phyloP scores from a whole-genome alignment of 176 grass and related monocot genomes.

The bread wheat (Triticum aestivum) region DNA sequence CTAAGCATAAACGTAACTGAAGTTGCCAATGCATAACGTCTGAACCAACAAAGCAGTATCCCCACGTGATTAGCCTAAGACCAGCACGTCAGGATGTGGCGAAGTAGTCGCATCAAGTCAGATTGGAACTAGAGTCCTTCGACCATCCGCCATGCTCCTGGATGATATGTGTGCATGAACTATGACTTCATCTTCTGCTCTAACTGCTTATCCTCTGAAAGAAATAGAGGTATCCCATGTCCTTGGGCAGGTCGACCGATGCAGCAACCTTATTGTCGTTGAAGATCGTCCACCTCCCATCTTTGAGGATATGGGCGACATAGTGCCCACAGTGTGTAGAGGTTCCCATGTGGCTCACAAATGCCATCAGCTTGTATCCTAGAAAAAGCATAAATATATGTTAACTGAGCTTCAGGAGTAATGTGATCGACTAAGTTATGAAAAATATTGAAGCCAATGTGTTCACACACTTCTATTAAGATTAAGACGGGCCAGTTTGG shows the following conservation, averaged over 20 bases:
- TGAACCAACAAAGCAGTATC: neutral
- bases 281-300: constrained; percentile 88
- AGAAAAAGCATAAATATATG: neutral
- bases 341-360: constrained; percentile 93
- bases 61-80: neutral
- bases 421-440: neutral
- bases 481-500: neutral
- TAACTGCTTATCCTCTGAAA: constrained; percentile 66
- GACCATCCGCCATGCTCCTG: neutral
- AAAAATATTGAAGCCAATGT: neutral
- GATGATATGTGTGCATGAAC: constrained; percentile 1
- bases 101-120: neutral
- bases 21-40: neutral
- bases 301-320: constrained; percentile 82
- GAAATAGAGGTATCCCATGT: constrained; percentile 98
- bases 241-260: constrained; percentile 91
- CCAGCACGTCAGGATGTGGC: neutral
- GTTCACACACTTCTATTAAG: neutral
- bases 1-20: neutral
- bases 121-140: neutral
- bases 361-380: constrained; percentile 89
- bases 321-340: constrained; percentile 98
- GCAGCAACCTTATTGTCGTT: constrained; percentile 88
- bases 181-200: constrained; percentile 3
- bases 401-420: neutral